Evolutionary conservation across 2,329 filamentous ascomycete species (phyloP).

Genomic region (Rhinocladiella mackenziei): DNA sequence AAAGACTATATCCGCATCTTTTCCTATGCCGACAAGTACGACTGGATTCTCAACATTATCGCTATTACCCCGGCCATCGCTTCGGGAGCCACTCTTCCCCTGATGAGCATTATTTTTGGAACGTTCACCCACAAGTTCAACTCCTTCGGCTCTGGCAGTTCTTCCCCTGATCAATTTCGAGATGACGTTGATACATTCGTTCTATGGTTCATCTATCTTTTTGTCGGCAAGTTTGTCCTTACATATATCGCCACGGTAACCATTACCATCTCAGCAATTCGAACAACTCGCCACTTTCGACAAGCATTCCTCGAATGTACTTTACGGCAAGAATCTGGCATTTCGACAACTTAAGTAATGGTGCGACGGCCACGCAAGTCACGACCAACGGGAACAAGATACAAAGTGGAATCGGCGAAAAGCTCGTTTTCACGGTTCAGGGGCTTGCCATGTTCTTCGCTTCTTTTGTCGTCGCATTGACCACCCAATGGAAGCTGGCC

Average conservation of each 20-base stretch:
- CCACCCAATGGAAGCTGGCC: slow-evolving; percentile 43
- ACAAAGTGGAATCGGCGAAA: slow-evolving; percentile 41
- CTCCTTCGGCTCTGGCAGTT: slow-evolving; percentile 21
- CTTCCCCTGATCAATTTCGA: slow-evolving; percentile 27
- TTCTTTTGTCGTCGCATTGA: slow-evolving; percentile 40
- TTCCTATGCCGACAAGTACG: slow-evolving; percentile 25
- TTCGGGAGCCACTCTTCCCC: slow-evolving; percentile 32
- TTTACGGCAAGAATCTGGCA: slow-evolving; percentile 34
- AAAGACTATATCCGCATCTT: slow-evolving; percentile 26
- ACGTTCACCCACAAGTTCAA: slow-evolving; percentile 32
- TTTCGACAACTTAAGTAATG: slow-evolving; percentile 31
- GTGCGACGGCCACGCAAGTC: slow-evolving; percentile 33
- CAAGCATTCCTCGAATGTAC: slow-evolving; percentile 31
- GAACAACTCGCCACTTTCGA: slow-evolving; percentile 28
- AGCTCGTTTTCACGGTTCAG: slow-evolving; percentile 35
- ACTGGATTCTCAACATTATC: slow-evolving; percentile 24
- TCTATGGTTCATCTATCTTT: slow-evolving; percentile 39
- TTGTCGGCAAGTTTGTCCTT: slow-evolving; percentile 34
- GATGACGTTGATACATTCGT: slow-evolving; percentile 22
- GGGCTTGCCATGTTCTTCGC: slow-evolving; percentile 39
- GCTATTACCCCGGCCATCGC: slow-evolving; percentile 27
- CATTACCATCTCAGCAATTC: slow-evolving; percentile 28
- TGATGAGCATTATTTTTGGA: slow-evolving; percentile 41
- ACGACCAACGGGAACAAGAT: slow-evolving; percentile 35
- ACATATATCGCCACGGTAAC: slow-evolving; percentile 35